phyloP scores from a whole-genome alignment of 768 basidiomycete species.

The Lactarius pseudohatsudake region DNA sequence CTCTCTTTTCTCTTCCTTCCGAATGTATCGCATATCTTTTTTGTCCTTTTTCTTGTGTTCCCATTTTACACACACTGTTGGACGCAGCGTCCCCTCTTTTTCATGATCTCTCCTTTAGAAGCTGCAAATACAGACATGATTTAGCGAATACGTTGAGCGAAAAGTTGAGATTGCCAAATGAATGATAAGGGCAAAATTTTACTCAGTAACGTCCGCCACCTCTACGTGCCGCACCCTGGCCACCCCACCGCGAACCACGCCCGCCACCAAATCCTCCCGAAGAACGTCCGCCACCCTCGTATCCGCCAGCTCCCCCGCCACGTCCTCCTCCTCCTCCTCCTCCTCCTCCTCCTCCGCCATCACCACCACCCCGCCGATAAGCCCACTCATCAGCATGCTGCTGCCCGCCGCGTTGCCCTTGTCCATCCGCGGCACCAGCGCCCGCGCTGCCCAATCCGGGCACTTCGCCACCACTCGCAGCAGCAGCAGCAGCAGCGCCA shows the following conservation, averaged over 20 bases:
- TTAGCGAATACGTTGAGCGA: neutral
- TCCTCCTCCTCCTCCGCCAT: slow-evolving; percentile 24
- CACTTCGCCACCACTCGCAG: neutral
- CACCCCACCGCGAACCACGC: slow-evolving; percentile 27
- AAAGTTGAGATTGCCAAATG: neutral
- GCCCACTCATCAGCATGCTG: slow-evolving; percentile 22
- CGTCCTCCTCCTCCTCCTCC: slow-evolving; percentile 29
- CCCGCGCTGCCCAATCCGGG: slow-evolving; percentile 8
- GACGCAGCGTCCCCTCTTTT: slow-evolving; percentile 9
- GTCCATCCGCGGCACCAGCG: slow-evolving; percentile 5
- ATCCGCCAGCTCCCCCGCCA: slow-evolving; percentile 38
- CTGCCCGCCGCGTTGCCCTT: slow-evolving; percentile 11
- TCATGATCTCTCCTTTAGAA: slow-evolving; percentile 9
- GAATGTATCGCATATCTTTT: slow-evolving; percentile 21
- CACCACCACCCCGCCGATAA: slow-evolving; percentile 32
- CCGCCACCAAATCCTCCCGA: slow-evolving; percentile 34
- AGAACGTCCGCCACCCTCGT: slow-evolving; percentile 35
- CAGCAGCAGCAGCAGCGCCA: slow-evolving; percentile 38
- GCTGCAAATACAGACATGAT: slow-evolving; percentile 17
- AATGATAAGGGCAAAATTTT: neutral
- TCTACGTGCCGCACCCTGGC: slow-evolving; percentile 16
- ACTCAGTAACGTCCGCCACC: slow-evolving; percentile 19
- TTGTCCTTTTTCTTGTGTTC: neutral
- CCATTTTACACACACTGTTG: slow-evolving; percentile 5
- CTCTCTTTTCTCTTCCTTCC: neutral